These are phyloP conservation scores for Eleusine coracana DNA, from an alignment of 176 grass and related monocot species.

Conservation along the genomic window DNA sequence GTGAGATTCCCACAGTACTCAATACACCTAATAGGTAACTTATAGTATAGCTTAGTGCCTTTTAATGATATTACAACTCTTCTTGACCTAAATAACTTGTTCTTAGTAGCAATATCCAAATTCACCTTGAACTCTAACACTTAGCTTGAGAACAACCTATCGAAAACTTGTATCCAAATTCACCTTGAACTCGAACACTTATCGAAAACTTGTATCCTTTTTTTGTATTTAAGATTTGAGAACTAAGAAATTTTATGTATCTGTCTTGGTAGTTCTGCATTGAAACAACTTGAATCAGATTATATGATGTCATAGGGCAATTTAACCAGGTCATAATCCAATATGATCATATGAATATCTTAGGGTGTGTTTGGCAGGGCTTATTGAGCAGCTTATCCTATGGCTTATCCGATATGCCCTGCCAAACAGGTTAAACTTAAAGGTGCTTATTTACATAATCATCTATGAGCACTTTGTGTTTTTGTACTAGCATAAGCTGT, in stretches of 20 bases:
- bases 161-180: not conserved
- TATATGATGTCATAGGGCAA: not conserved
- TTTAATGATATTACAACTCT: not conserved
- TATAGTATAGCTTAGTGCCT: not conserved
- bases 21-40: too few relatives aligned
- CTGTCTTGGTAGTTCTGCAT: not conserved
- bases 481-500: too few relatives aligned
- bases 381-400: too few relatives aligned
- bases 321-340: not conserved
- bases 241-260: conserved; percentile 16
- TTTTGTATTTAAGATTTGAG: not conserved
- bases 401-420: too few relatives aligned
- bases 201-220: not conserved
- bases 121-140: too few relatives aligned
- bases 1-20: too few relatives aligned
- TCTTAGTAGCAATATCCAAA: not conserved
- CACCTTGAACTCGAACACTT: not conserved
- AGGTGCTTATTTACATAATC: too few relatives aligned
- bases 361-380: too few relatives aligned
- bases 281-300: conserved; percentile 21
- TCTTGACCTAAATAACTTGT: not conserved
- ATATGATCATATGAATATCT: not conserved
- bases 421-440: too few relatives aligned
- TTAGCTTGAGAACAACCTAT: too few relatives aligned
- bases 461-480: too few relatives aligned